Evolutionary conservation across 148 eudicot species (phyloP).

Genomic region (Diospyros lotus): DNA sequence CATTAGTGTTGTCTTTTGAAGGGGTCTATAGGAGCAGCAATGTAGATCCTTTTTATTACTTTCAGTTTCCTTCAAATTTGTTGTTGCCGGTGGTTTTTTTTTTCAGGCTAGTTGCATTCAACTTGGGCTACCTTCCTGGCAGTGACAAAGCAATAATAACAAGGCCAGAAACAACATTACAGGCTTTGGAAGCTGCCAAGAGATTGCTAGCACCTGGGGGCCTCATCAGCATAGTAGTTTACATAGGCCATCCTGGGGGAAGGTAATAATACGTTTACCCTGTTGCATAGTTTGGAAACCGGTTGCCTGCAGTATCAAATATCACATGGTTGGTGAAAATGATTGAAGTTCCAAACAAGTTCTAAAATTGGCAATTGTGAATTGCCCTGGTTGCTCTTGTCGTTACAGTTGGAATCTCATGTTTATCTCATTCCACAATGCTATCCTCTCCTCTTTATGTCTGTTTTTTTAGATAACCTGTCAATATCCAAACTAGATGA

Average conservation of each 20-base stretch:
- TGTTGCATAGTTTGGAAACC: not conserved
- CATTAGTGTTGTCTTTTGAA: too few species aligned
- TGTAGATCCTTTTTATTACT: not conserved
- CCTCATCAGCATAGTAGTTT: slow-evolving; percentile 67
- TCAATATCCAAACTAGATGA: too few species aligned
- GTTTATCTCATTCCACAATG: too few species aligned
- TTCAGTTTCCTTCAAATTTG: not conserved
- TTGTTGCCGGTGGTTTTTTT: slow-evolving; percentile 1
- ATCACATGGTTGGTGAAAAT: too few species aligned
- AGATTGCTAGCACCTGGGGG: slow-evolving; percentile 69
- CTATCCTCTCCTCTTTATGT: too few species aligned
- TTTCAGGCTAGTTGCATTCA: slow-evolving; percentile 89
- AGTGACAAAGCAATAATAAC: slow-evolving; percentile 73
- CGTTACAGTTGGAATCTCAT: too few species aligned
- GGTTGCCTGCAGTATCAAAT: slow-evolving; percentile 5
- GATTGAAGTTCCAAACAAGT: too few species aligned
- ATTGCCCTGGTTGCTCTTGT: too few species aligned
- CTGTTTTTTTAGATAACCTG: too few species aligned
- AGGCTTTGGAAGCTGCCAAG: slow-evolving; percentile 70
- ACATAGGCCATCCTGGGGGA: slow-evolving; percentile 93
- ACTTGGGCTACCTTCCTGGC: slow-evolving; percentile 97
- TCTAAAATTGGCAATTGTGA: too few species aligned
- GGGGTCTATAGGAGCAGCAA: not conserved
- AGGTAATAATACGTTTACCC: slow-evolving; percentile 41
- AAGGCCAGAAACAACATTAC: slow-evolving; percentile 53